phyloP scores from a whole-genome alignment of 202 grass and related monocot species.

The Digitaria exilis region DNA sequence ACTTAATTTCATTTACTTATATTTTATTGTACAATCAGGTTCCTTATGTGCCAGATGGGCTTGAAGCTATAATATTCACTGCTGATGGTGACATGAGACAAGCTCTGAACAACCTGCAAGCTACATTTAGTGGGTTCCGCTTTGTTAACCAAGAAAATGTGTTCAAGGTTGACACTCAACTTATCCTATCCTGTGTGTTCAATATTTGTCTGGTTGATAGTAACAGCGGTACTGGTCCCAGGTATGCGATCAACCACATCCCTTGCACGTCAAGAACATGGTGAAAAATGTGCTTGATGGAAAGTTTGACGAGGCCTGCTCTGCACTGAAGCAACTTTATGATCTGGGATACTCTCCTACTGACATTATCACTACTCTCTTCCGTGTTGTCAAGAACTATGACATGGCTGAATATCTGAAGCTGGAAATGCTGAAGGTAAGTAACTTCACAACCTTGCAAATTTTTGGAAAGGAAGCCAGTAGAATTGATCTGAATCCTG shows the following conservation, averaged over 20 bases:
- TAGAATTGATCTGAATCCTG: neutral
- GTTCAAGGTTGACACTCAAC: conserved; percentile 64
- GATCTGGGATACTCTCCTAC: conserved; percentile 96
- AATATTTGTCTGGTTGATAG: conserved; percentile 16
- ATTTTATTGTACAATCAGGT: conserved; percentile 57
- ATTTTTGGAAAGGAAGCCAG: neutral
- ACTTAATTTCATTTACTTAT: conserved; percentile 7
- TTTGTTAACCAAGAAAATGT: conserved; percentile 99
- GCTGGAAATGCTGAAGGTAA: conserved; percentile 91
- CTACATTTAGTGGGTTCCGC: conserved; percentile 88
- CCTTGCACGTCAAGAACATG: conserved; percentile 91
- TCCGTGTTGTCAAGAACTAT: conserved; percentile 94
- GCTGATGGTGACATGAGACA: conserved; percentile 99
- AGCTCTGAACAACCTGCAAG: conserved; percentile 98
- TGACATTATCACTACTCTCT: conserved; percentile 96
- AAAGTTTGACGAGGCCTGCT: conserved; percentile 85
- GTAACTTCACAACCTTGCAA: neutral
- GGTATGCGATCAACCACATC: conserved; percentile 98
- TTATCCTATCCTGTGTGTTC: neutral
- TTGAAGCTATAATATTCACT: conserved; percentile 98
- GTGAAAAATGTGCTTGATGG: conserved; percentile 88
- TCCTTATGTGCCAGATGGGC: conserved; percentile 87
- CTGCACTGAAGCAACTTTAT: conserved; percentile 86
- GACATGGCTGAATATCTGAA: conserved; percentile 98
- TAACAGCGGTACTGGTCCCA: conserved; percentile 33